Evolutionary conservation across 108 stramenopile species (phyloP).

Genomic region (Schizochytrium sp.): DNA sequence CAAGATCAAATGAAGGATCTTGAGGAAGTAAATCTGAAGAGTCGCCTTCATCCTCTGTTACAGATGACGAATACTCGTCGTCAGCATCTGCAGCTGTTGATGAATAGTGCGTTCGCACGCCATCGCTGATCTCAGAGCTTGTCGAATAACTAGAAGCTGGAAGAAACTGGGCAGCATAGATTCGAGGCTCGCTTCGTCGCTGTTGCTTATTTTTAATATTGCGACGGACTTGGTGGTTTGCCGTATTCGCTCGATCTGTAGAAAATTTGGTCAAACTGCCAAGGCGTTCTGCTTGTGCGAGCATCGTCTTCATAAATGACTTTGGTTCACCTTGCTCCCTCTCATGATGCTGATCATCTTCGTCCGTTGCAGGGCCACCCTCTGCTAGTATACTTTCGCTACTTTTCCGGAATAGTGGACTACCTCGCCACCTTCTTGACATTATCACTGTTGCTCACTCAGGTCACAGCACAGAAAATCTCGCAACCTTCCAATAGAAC

Average conservation of each 20-base stretch:
- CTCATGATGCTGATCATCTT: not conserved
- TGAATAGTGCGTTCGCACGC: not conserved
- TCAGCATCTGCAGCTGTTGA: not conserved
- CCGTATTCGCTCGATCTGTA: not conserved
- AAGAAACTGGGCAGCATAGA: too few species aligned
- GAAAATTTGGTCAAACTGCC: not conserved
- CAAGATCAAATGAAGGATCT: not conserved
- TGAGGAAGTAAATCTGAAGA: not conserved
- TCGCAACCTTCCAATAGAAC: too few species aligned
- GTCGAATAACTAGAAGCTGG: not conserved
- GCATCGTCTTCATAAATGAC: not conserved
- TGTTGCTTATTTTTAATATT: too few species aligned
- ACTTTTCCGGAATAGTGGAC: not conserved
- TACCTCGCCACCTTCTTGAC: too few species aligned
- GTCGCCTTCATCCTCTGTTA: not conserved
- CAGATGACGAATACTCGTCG: slow-evolving; percentile 6
- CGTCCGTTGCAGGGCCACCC: not conserved
- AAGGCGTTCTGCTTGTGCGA: not conserved
- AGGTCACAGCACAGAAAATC: too few species aligned
- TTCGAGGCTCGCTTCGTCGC: too few species aligned
- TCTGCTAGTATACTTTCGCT: not conserved
- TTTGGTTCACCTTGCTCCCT: not conserved
- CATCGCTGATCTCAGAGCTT: not conserved
- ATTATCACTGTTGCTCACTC: too few species aligned
- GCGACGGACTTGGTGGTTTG: too few species aligned